Base-by-base conservation (phyloP, 1,284 basidiomycete species). In the Bondarzewia mesenterica region DNA sequence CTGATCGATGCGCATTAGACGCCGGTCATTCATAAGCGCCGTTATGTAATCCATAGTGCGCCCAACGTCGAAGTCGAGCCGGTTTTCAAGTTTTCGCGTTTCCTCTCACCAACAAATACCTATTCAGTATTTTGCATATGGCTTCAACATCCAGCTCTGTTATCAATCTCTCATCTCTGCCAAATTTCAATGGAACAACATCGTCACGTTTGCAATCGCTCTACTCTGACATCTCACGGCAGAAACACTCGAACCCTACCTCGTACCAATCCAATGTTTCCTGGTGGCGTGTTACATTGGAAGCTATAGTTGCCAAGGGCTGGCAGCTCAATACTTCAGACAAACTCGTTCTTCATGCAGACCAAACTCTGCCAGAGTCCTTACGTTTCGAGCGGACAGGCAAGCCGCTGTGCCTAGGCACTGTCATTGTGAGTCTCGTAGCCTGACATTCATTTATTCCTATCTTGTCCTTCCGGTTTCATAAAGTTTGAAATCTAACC, bases 161-260 rank as follows among this genome's bases (percentile, higher is more conserved):
- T 10, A 40, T 10, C n/a, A 40, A 40, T 18, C 57, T 69, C 5
- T 50, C 63, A 32, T 61, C 63, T 4, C 69, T 80, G 15, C 63
- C 73, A 25, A 72, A 78, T 32, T 86, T 77, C 52, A 60, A 68
- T 14, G 69, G 71, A 0, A 70, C 74, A 2, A 79, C 77, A 8
- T 72, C 62, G 32, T 75, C 71, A 16, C 83, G 92, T 8, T 72
- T 96, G 0, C 83, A 87, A 55, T 82, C 92, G 0, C 73, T 97
- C 14, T 97, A 94, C 66, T 85, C 93, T 2, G 91, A 94, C 59
- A 82, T 95, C 48, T 82, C 89, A 0, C 74, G 81, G 6, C 91
- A 94, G 67, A 88, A 86, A 56, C 69, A 78, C 26, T 85, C 90
- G 1, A 95, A 97, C 62, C 85, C 90, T 0, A 77, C 84, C 3